These are phyloP conservation scores for Erodium moschatum DNA, from an alignment of 441 rosid genomes.

Conservation along the genomic window DNA sequence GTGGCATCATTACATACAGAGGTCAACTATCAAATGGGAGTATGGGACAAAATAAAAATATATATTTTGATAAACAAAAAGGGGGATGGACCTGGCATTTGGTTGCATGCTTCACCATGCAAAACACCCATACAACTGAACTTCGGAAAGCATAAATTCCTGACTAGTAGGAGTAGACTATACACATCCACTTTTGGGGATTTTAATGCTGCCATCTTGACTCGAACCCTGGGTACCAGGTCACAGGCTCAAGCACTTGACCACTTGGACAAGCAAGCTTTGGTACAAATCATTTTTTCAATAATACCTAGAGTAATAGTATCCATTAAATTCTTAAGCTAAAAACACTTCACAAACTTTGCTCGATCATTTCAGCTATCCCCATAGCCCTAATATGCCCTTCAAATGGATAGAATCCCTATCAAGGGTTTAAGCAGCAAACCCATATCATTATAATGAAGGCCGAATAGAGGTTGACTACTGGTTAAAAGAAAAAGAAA, in stretches of 20 bases:
- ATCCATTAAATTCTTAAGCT: not conserved
- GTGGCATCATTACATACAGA: conserved; percentile 2
- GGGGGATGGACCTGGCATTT: not conserved
- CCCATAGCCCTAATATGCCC: not conserved
- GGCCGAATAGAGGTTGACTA: conserved; percentile 13
- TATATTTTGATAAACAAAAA: not conserved
- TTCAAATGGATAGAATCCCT: not conserved
- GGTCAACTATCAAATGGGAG: not conserved
- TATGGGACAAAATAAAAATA: not conserved
- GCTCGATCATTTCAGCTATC: conserved; percentile 1
- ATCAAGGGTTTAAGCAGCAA: not conserved
- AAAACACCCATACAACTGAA: not conserved
- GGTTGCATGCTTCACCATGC: not conserved
- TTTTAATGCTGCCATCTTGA: not conserved
- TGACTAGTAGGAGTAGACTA: conserved; percentile 1
- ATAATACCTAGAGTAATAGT: not conserved
- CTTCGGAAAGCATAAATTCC: not conserved
- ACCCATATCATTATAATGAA: conserved; percentile 19
- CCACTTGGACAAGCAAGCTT: not conserved
- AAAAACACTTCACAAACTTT: not conserved
- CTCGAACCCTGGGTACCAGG: not conserved
- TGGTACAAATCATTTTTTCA: not conserved
- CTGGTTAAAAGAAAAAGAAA: not conserved
- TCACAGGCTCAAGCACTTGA: not conserved
- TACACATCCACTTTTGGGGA: not conserved